Evolutionary conservation across 164 flowering plant species (phyloP).

Genomic region (Vitis riparia): DNA sequence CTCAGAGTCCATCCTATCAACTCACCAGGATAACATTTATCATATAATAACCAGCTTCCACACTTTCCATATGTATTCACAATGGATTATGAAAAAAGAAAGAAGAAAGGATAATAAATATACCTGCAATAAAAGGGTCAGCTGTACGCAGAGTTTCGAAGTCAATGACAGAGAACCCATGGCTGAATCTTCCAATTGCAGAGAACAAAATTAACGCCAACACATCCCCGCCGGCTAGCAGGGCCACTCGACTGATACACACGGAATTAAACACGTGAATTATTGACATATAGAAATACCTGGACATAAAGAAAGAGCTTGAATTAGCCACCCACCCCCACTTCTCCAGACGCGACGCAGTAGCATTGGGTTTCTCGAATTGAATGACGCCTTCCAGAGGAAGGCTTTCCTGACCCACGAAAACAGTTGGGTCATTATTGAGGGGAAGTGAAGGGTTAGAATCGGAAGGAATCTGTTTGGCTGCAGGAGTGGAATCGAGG

Average conservation of each 20-base stretch:
- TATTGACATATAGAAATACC: not conserved
- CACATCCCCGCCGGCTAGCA: slow-evolving; percentile 90
- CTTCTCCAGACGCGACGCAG: slow-evolving; percentile 37
- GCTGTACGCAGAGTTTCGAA: slow-evolving; percentile 72
- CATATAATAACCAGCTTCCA: not conserved
- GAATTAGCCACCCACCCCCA: slow-evolving; percentile 60
- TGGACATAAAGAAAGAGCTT: no score
- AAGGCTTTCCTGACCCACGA: slow-evolving; percentile 54
- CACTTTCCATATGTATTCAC: not conserved
- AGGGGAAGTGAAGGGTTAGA: slow-evolving; percentile 12
- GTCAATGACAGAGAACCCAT: slow-evolving; percentile 75
- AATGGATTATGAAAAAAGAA: slow-evolving; percentile 1
- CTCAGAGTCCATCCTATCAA: slow-evolving; percentile 82
- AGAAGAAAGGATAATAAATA: not conserved
- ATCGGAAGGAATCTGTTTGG: slow-evolving; percentile 16
- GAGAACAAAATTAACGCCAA: slow-evolving; percentile 74
- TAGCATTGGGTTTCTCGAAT: slow-evolving; percentile 65
- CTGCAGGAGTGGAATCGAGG: slow-evolving; percentile 23
- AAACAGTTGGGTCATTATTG: slow-evolving; percentile 26
- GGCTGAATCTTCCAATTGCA: slow-evolving; percentile 84
- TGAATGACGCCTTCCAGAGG: slow-evolving; percentile 95
- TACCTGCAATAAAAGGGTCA: slow-evolving; percentile 92
- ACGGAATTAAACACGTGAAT: not conserved
- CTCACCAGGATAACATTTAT: not conserved
- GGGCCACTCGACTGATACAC: slow-evolving; percentile 52